Base-by-base conservation (phyloP, 129 eudicot species). In the Flaveria linearis region DNA sequence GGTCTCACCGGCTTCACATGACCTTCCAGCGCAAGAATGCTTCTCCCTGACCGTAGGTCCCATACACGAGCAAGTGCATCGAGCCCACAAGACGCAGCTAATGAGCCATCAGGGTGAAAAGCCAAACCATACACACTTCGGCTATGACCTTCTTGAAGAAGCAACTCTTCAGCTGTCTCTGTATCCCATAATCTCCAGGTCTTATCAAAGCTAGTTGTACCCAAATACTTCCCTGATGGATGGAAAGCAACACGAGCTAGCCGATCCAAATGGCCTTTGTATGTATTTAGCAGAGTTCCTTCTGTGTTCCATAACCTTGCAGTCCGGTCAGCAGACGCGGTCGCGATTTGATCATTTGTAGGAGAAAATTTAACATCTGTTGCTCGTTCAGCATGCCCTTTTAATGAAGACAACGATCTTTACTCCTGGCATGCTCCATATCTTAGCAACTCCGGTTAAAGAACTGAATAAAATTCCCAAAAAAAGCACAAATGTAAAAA, bases 61-160 rank as follows among this genome's bases (percentile, higher is more conserved):
- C 97, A 94, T 9, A 94, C 97, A 66, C 99, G 96, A 50, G 93
- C 93, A 80, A 94, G 94, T n/a, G 97, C 81, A 84, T 94, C 99
- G 17, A 94, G 87, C 20, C 99, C 99, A 68, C 96, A 91, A 22
- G 97, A 91, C 41, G 97, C 97, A 1, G 85, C 97, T 77, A 94
- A 62, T 17, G 99, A 89, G 65, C 99, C 99, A 78, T 94, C 99
- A 61, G 78, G 87, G 63, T 94, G 99, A 79, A 94, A 94, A 73
- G 93, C 61, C 33, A 91, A 23, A 36, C 97, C 99, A 78, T 94
- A 94, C 8, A 94, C 88, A 77, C 99, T 89, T 82, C 99, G 87
- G 74, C 99, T 94, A 43, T 94, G 99, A 72, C 99, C 97, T 86
- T 94, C 99, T 83, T 94, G 99, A 50, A 89, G 89, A 65, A 94